Evolutionary conservation across 441 rosid species (phyloP), one percentile per base, ranked within the genome.

Genomic region (Pelargonium cotyledonis): DNA sequence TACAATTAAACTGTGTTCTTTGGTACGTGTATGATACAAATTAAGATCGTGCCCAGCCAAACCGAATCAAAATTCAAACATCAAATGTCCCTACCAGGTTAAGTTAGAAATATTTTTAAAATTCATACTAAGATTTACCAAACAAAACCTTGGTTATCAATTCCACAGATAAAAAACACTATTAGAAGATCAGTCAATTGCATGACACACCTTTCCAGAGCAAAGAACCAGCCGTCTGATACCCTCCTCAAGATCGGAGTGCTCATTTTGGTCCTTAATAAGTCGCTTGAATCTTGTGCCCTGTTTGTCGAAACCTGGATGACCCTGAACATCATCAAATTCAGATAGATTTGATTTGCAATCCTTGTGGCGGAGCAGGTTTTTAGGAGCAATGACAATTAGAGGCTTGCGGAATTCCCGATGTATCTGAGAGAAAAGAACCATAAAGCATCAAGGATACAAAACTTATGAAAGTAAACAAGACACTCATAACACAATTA

Each of bases 291-390:
- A 94, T 78, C 97, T 81, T 38, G 99, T 94, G 53, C 99, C 99
- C 77, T 95, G 99, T 74, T 95, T 95, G 84, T 95, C 99, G 74
- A 95, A 92, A 65, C 99, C 97, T 31, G 97, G 92, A 77, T 95
- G 99, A 18, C 97, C 99, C 85, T 91, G 86, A 40, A 95, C 98
- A 80, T 95, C 98, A 81, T 92, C 99, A 78, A 95, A 95, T 82
- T 95, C 98, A 0, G 97, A 88, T 51, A 92, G 86, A 80, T 95
- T 95, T 69, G 99, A 95, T 85, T 84, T 95, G 79, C 99, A 95
- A 70, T 91, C 96, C 77, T 90, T 90, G 81, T 90, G 97, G 72
- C 98, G 97, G 70, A 95, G 98, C 67, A 95, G 80, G 76, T 95
- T 95, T 86, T 95, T 90, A 70, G 99, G 97, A 68, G 97, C 73